These are phyloP conservation scores for Fusarium sp. DNA, from an alignment of 2,329 filamentous ascomycete genomes.

Conservation along the genomic window DNA sequence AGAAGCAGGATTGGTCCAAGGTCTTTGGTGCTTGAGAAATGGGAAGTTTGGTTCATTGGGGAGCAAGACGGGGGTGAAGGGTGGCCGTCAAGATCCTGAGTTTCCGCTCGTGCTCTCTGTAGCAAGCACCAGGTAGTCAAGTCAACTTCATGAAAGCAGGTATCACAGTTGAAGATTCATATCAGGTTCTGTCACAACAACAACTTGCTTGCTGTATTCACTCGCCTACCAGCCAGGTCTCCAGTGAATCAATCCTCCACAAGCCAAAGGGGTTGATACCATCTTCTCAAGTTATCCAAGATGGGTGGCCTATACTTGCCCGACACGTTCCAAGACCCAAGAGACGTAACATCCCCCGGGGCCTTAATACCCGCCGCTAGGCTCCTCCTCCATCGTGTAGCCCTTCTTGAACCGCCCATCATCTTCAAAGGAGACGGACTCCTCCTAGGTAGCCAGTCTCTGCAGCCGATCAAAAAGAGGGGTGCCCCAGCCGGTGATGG, in stretches of 20 bases:
- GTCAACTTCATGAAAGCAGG: background rate
- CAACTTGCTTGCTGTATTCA: background rate
- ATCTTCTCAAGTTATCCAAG: background rate
- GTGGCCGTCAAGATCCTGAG: background rate
- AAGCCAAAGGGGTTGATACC: too few species aligned
- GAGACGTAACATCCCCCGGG: too few species aligned
- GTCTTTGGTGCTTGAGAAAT: constrained; percentile 12
- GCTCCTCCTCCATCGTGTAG: background rate
- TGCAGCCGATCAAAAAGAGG: constrained; percentile 56
- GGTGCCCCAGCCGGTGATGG: constrained; percentile 58
- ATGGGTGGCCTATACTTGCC: background rate
- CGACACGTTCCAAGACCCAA: background rate
- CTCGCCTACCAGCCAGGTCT: background rate
- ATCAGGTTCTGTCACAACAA: background rate
- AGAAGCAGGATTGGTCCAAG: constrained; percentile 28
- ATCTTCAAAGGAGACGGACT: background rate
- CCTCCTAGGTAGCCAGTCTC: constrained; percentile 29
- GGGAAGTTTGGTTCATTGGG: background rate
- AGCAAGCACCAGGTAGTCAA: background rate
- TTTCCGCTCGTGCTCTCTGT: background rate
- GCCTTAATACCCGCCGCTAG: background rate
- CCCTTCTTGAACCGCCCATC: background rate
- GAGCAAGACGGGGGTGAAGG: background rate
- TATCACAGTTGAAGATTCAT: background rate
- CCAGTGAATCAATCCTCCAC: background rate